These are phyloP conservation scores for Sporothrix sp. DNA, from an alignment of 2,329 filamentous ascomycete genomes.

Conservation along the genomic window DNA sequence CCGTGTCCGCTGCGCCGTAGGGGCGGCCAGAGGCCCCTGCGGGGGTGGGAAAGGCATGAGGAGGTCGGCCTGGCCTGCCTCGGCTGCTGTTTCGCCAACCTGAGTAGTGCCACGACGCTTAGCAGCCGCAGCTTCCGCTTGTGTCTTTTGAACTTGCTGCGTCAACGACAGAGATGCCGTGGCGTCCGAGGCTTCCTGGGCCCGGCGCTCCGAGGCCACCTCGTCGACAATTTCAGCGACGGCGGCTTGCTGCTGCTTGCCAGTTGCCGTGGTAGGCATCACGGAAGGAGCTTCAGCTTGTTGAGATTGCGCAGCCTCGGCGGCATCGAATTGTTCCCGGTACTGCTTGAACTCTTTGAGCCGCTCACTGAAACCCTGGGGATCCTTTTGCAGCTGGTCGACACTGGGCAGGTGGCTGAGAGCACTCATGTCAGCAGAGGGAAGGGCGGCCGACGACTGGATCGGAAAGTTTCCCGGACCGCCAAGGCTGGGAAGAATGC, in stretches of 20 bases:
- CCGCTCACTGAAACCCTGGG: slow-evolving; percentile 56
- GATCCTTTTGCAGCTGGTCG: slow-evolving; percentile 43
- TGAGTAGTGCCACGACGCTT: slow-evolving; percentile 48
- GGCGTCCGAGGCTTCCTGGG: slow-evolving; percentile 9
- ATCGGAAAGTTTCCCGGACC: slow-evolving; percentile 26
- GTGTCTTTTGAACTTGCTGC: slow-evolving; percentile 74
- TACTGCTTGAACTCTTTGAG: slow-evolving; percentile 76
- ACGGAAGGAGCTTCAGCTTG: slow-evolving; percentile 16
- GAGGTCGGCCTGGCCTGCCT: slow-evolving; percentile 47
- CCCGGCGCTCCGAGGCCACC: slow-evolving; percentile 7
- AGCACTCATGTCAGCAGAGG: slow-evolving; percentile 30
- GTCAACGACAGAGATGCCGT: slow-evolving; percentile 65
- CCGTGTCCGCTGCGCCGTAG: slow-evolving; percentile 73
- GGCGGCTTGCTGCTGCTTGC: slow-evolving; percentile 7
- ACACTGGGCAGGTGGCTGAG: slow-evolving; percentile 40
- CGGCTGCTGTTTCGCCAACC: slow-evolving; percentile 25
- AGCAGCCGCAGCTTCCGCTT: slow-evolving; percentile 37
- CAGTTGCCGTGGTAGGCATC: background rate
- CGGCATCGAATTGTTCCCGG: slow-evolving; percentile 60
- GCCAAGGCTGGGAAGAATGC: slow-evolving; percentile 27
- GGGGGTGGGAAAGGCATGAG: slow-evolving; percentile 68
- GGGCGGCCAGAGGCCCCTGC: slow-evolving; percentile 72
- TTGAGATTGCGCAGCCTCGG: slow-evolving; percentile 27
- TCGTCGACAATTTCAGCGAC: slow-evolving; percentile 13
- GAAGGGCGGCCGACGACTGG: slow-evolving; percentile 28